Conservation (phyloP, 805 yeast genomes). For the Wickerhamomyces bovis region DNA sequence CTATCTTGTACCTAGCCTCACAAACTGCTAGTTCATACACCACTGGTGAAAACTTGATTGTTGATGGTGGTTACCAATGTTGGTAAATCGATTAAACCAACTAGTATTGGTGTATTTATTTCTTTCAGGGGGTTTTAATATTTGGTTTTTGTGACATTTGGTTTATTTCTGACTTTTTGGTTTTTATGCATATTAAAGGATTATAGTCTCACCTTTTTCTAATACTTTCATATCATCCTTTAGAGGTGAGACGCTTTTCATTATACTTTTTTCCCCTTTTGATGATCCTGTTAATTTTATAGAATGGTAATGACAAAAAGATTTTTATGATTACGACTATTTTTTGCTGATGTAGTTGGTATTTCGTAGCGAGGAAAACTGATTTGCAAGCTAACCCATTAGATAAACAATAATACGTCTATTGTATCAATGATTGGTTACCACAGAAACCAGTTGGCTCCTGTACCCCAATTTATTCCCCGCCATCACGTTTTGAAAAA, state of each 20-base stretch:
- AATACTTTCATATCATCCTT: background rate
- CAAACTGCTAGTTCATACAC: slow-evolving; percentile 70
- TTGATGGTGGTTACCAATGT: slow-evolving; percentile 83
- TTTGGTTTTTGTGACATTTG: background rate
- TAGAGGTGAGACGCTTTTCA: too few relatives aligned
- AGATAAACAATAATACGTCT: too few relatives aligned
- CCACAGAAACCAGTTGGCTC: too few relatives aligned
- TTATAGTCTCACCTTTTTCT: background rate
- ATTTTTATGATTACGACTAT: background rate
- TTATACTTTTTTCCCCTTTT: background rate
- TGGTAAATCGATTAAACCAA: slow-evolving; percentile 39
- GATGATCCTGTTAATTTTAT: background rate
- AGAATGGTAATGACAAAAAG: background rate
- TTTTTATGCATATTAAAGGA: background rate
- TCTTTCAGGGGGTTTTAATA: background rate
- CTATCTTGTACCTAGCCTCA: slow-evolving; percentile 66
- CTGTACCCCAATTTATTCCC: too few relatives aligned
- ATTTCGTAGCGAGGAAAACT: too few relatives aligned
- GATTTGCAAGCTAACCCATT: too few relatives aligned
- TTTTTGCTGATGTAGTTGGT: too few relatives aligned
- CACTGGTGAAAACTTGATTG: slow-evolving; percentile 77
- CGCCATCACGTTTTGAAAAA: too few relatives aligned
- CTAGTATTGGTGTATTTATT: too few relatives aligned
- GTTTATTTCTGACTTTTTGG: background rate
- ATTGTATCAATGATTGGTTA: too few relatives aligned